phyloP scores from a whole-genome alignment of 371 early-diverging fungal species.

The Haplosporangium sp. region DNA sequence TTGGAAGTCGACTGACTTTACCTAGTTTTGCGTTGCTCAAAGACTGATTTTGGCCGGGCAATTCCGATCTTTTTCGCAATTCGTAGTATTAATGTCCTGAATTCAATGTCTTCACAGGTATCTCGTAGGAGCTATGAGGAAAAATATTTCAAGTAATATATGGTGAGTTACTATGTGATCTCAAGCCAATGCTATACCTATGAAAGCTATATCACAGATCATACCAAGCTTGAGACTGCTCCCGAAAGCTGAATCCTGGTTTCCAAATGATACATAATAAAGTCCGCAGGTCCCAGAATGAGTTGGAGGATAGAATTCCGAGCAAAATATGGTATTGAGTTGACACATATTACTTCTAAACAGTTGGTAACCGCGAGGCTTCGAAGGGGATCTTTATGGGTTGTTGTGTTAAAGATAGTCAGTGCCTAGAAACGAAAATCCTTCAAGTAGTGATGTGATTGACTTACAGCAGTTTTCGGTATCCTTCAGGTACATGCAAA shows the following conservation, averaged over 20 bases:
- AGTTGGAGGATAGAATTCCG: constrained; percentile 25
- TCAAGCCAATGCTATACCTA: too few species aligned
- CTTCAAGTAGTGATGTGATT: too few species aligned
- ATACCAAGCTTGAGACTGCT: constrained; percentile 25
- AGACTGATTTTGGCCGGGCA: not conserved
- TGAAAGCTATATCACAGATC: not conserved
- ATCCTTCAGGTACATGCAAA: constrained; percentile 42
- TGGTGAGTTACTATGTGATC: not conserved
- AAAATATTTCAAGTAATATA: not conserved
- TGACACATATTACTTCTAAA: constrained; percentile 18
- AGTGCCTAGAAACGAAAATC: too few species aligned
- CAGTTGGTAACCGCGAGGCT: constrained; percentile 15
- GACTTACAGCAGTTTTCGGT: constrained; percentile 31
- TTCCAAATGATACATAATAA: constrained; percentile 43
- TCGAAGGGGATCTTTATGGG: constrained; percentile 35
- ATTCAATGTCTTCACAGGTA: constrained; percentile 34
- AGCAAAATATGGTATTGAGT: constrained; percentile 20
- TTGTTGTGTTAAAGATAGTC: too few species aligned
- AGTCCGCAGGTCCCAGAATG: constrained; percentile 39
- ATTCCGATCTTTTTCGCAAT: constrained; percentile 24
- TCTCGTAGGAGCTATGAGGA: constrained; percentile 16
- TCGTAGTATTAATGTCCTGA: constrained; percentile 18
- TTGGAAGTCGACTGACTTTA: not conserved
- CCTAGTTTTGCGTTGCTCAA: constrained; percentile 31
- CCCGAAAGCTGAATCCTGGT: constrained; percentile 28